Percentiles rank a stretch among this genome's conserved stretches.
phyloP scores from a whole-genome alignment of 257 asterid species.

The Agastache rugosa region DNA sequence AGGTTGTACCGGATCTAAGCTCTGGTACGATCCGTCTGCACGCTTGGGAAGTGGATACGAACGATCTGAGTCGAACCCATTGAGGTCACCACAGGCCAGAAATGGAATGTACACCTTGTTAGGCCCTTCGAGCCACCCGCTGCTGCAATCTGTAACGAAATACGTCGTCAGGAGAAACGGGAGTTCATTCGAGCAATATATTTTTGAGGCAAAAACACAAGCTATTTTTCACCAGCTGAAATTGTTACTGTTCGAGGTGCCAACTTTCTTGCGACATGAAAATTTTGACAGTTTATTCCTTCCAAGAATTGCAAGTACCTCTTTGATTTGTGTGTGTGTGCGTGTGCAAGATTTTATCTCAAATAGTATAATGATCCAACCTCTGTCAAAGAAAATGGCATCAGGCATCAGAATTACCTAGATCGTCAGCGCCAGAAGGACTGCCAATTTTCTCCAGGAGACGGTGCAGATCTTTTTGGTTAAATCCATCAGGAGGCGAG shows the following conservation, averaged over 20 bases:
- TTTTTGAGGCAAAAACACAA: not conserved
- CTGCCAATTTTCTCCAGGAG: constrained; percentile 95
- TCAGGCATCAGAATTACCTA: constrained; percentile 53
- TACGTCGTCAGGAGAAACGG: not conserved
- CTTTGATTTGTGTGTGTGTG: not conserved
- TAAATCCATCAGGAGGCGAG: constrained; percentile 94
- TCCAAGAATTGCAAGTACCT: not conserved
- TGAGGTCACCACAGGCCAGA: constrained; percentile 96
- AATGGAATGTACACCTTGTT: constrained; percentile 93
- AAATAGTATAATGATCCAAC: not conserved
- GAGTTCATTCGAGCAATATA: not conserved
- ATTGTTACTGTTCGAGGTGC: not conserved
- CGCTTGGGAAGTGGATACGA: constrained; percentile 79
- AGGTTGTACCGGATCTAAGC: constrained; percentile 92
- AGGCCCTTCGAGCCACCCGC: constrained; percentile 96
- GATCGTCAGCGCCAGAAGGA: constrained; percentile 88
- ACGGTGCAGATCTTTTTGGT: constrained; percentile 79
- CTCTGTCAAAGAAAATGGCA: not conserved
- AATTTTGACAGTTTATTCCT: not conserved
- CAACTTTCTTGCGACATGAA: not conserved
- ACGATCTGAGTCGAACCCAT: constrained; percentile 86
- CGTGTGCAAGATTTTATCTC: not conserved
- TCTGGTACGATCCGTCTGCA: constrained; percentile 77
- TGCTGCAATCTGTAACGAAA: constrained; percentile 81
- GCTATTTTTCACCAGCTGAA: not conserved